Conservation (phyloP, 805 yeast species). For the Schwanniomyces pseudopolymorphus region DNA sequence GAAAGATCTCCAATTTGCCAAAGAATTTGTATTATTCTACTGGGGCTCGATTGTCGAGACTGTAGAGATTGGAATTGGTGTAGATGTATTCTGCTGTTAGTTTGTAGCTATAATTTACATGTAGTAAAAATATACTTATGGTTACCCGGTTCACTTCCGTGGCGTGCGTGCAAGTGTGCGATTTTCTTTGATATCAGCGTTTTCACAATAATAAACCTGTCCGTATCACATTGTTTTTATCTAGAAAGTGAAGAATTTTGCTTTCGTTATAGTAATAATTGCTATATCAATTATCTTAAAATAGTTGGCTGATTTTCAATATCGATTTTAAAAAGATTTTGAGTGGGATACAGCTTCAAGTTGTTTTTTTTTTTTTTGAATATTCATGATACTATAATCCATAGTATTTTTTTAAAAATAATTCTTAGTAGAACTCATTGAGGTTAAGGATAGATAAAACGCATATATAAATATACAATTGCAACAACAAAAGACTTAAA, state of each 20-base stretch:
- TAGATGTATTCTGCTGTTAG: constrained; percentile 31
- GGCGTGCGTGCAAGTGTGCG: constrained; percentile 4
- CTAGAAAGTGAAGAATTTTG: neutral
- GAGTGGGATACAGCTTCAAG: neutral
- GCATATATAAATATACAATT: neutral
- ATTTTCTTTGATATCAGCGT: constrained; percentile 3
- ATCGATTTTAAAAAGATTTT: neutral
- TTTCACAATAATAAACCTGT: constrained; percentile 1
- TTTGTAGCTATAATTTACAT: neutral
- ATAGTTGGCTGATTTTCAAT: neutral
- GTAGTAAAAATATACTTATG: neutral
- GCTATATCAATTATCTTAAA: neutral
- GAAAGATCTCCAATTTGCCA: constrained; percentile 35
- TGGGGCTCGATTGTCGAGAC: constrained; percentile 28
- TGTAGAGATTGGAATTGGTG: constrained; percentile 35
- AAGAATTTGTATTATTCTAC: constrained; percentile 32
- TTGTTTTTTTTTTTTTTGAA: neutral
- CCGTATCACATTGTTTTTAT: neutral
- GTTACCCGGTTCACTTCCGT: constrained; percentile 6
- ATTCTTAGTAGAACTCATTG: neutral
- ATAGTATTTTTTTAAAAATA: neutral
- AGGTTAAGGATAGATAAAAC: neutral
- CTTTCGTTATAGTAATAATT: neutral
- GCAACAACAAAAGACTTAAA: neutral
- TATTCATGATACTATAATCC: neutral